A percentile compares a stretch with the other conserved stretches of the same genome.
Conservation (phyloP, 1,139 yeast species). For the Protomyces macrosporus region DNA sequence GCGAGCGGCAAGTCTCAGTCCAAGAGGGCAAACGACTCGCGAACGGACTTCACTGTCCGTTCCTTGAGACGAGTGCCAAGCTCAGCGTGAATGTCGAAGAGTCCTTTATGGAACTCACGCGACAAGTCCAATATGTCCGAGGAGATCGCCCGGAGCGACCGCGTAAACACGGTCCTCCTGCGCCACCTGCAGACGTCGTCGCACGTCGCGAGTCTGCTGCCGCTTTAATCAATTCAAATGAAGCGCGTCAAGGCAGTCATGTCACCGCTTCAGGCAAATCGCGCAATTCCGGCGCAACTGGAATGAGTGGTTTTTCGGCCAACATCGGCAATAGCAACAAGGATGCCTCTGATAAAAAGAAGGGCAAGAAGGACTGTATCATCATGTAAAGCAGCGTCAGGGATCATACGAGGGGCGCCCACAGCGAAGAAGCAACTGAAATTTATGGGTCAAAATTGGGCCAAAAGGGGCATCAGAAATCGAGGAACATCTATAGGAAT, state of each 20-base stretch:
- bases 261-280: not conserved
- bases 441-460: not conserved
- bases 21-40: constrained; percentile 81
- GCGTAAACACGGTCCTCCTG: not conserved
- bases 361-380: not conserved
- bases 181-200: not conserved
- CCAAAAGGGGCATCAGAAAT: not conserved
- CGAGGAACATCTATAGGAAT: not conserved
- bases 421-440: not conserved
- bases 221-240: not conserved
- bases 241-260: not conserved
- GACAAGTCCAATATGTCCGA: not conserved
- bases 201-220: too few relatives aligned
- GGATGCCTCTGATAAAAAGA: not conserved
- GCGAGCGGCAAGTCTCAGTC: constrained; percentile 67
- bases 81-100: constrained; percentile 84
- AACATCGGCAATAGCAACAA: not conserved
- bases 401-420: not conserved
- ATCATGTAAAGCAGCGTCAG: not conserved
- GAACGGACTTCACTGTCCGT: constrained; percentile 69
- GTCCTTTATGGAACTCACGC: constrained; percentile 49
- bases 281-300: not conserved
- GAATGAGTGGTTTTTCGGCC: not conserved
- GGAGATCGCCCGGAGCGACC: not conserved
- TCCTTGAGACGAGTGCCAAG: constrained; percentile 83